Base-by-base conservation (phyloP, 768 basidiomycete species). In the Serendipita indica region DNA sequence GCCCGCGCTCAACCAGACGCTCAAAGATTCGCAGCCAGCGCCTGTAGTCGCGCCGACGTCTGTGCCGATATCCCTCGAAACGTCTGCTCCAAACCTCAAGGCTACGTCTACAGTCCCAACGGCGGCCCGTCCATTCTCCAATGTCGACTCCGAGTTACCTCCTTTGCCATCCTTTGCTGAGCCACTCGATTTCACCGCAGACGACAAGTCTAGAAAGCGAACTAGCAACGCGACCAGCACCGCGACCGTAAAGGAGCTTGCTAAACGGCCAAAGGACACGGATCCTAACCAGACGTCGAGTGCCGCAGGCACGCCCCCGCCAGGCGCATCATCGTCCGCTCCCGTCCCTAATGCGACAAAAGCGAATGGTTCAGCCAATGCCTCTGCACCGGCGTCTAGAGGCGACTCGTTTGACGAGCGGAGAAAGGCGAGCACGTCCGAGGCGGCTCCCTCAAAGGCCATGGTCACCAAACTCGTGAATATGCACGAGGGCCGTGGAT, bases 141-240 rank as follows among this genome's bases (percentile, higher is more conserved):
- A 33, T 28, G 4, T 54, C 32, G 49, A 54, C 30, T 54, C 49
- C 49, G 49, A 54, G 49, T 27, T 54, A 54, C 49, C 49, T n/a
- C 49, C 49, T 22, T 54, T 54, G 49, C 49, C 49, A n/a, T 25
- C 49, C 16, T 54, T 54, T 27, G 49, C 49, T 54, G 49, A 54
- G 30, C 30, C 30, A 33, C 20, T 54, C 22, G 43, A 14, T 27
- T n/a, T 18, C 27, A 5, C 41, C 18, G 22, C 20, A 1, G 49
- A 54, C 22, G 49, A 54, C 49, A 54, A 54, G 49, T 22, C 12
- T 4, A 54, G 49, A 30, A 54, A 54, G 32, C 12, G 49, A 54
- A 33, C 20, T 30, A 54, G 49, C 30, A 33, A 27, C 32, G 32
- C 22, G 22, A 54, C 20, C 30, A 54, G 22, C 32, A 7, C 30